Evolutionary conservation across 768 basidiomycete species (phyloP).

Genomic region (Clathrus columnatus): DNA sequence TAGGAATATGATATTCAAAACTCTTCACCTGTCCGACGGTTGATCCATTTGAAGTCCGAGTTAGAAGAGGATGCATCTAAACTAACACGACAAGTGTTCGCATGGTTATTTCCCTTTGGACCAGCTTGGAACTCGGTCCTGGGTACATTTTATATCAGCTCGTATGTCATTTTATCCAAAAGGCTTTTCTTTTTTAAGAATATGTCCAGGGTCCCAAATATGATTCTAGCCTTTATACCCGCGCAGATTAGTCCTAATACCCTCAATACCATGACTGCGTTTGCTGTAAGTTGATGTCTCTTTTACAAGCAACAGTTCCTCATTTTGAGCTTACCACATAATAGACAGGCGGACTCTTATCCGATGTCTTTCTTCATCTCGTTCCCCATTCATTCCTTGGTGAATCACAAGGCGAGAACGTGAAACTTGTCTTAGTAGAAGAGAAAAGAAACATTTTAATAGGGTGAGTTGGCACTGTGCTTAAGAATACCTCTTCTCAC

Average conservation of each 20-base stretch:
- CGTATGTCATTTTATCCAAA: slow-evolving; percentile 43
- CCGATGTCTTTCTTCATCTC: slow-evolving; percentile 87
- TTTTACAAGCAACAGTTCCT: not conserved
- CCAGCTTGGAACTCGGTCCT: slow-evolving; percentile 88
- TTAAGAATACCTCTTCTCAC: too few relatives aligned
- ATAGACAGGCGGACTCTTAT: slow-evolving; percentile 83
- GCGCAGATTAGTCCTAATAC: slow-evolving; percentile 78
- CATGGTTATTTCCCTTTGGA: slow-evolving; percentile 80
- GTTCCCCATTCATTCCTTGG: slow-evolving; percentile 91
- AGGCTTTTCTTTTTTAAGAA: not conserved
- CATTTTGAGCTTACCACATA: not conserved
- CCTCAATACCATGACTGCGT: slow-evolving; percentile 90
- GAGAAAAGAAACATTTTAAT: slow-evolving; percentile 87
- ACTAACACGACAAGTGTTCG: slow-evolving; percentile 71
- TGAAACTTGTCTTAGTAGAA: slow-evolving; percentile 77
- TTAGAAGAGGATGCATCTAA: slow-evolving; percentile 61
- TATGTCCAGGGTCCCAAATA: slow-evolving; percentile 72
- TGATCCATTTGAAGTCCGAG: slow-evolving; percentile 51
- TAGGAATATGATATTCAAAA: slow-evolving; percentile 38
- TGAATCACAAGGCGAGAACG: slow-evolving; percentile 64
- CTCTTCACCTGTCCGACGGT: slow-evolving; percentile 33
- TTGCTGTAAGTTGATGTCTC: slow-evolving; percentile 50
- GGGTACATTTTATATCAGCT: slow-evolving; percentile 94
- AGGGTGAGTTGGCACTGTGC: slow-evolving; percentile 69
- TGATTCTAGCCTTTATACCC: slow-evolving; percentile 90